phyloP scores from a whole-genome alignment of 768 basidiomycete species.

The Trametes villosa region DNA sequence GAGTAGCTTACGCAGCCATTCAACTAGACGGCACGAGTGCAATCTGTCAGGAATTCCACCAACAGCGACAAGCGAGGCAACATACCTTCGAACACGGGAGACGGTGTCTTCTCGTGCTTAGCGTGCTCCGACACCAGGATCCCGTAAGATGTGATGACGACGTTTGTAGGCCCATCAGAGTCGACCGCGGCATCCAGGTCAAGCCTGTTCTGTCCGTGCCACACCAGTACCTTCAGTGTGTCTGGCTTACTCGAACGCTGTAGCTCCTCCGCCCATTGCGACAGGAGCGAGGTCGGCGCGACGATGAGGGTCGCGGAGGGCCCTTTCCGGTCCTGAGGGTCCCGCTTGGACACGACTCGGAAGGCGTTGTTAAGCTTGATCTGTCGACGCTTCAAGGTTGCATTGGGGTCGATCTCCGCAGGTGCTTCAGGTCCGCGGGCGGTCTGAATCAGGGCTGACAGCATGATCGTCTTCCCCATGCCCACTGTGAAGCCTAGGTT shows the following conservation, averaged over 20 bases:
- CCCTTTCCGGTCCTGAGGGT: constrained; percentile 39
- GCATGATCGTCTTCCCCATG: constrained; percentile 96
- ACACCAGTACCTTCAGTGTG: constrained; percentile 68
- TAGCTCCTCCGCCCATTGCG: constrained; percentile 96
- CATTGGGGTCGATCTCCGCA: constrained; percentile 32
- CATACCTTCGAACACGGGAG: constrained; percentile 75
- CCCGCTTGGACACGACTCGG: constrained; percentile 39
- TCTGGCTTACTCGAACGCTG: constrained; percentile 77
- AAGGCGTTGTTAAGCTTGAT: constrained; percentile 68
- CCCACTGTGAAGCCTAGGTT: constrained; percentile 61
- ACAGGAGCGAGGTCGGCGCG: constrained; percentile 86
- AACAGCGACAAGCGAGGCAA: constrained; percentile 14
- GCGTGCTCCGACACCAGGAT: constrained; percentile 88
- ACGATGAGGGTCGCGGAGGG: constrained; percentile 83
- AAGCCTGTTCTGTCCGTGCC: constrained; percentile 88
- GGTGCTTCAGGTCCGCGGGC: constrained; percentile 53
- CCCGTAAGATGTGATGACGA: constrained; percentile 94
- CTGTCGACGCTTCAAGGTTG: constrained; percentile 52
- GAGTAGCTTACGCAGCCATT: constrained; percentile 62
- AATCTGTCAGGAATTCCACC: not conserved
- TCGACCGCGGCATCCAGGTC: constrained; percentile 66
- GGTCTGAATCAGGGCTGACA: constrained; percentile 86
- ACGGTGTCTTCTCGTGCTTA: constrained; percentile 64
- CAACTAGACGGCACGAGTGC: constrained; percentile 50
- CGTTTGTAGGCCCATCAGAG: constrained; percentile 64